phyloP scores from a whole-genome alignment of 2,329 filamentous ascomycete genomes.

The Bertia moriformis region DNA sequence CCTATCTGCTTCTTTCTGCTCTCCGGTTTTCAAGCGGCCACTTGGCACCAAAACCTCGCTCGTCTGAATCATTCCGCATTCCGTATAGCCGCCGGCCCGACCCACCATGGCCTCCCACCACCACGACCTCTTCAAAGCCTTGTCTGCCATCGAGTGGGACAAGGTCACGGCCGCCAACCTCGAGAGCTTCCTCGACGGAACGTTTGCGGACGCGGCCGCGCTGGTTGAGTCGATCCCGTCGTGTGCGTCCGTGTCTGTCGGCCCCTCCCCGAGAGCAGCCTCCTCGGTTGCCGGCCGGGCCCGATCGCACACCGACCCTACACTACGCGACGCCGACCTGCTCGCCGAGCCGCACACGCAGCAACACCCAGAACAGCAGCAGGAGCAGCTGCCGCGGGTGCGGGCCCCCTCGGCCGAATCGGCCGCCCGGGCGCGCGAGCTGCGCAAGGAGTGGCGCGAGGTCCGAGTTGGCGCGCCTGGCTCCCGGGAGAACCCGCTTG shows the following conservation, averaged over 20 bases:
- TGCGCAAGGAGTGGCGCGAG: not conserved
- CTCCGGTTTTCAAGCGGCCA: too few relatives aligned
- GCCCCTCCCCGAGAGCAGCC: not conserved
- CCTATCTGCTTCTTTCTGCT: too few relatives aligned
- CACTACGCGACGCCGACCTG: not conserved
- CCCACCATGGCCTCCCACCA: not conserved
- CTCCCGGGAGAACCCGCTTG: slow-evolving; percentile 59
- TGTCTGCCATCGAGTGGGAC: not conserved
- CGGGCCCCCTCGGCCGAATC: too few relatives aligned
- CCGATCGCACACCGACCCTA: not conserved
- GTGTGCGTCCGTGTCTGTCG: not conserved
- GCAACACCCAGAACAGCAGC: too few relatives aligned
- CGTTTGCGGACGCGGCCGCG: slow-evolving; percentile 5
- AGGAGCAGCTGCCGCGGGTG: too few relatives aligned
- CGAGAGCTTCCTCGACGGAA: slow-evolving; percentile 2
- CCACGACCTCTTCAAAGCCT: not conserved
- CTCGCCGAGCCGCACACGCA: too few relatives aligned
- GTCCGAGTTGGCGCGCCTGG: not conserved
- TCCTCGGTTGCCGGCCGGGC: not conserved
- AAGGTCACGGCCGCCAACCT: not conserved
- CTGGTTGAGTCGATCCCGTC: slow-evolving; percentile 1
- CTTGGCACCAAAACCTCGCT: too few relatives aligned
- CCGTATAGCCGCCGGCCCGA: too few relatives aligned
- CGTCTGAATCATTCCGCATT: too few relatives aligned
- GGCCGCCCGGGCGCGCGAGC: too few relatives aligned